These are phyloP conservation scores for Exophiala mesophila DNA, from an alignment of 2,329 filamentous ascomycete species.

Conservation along the genomic window DNA sequence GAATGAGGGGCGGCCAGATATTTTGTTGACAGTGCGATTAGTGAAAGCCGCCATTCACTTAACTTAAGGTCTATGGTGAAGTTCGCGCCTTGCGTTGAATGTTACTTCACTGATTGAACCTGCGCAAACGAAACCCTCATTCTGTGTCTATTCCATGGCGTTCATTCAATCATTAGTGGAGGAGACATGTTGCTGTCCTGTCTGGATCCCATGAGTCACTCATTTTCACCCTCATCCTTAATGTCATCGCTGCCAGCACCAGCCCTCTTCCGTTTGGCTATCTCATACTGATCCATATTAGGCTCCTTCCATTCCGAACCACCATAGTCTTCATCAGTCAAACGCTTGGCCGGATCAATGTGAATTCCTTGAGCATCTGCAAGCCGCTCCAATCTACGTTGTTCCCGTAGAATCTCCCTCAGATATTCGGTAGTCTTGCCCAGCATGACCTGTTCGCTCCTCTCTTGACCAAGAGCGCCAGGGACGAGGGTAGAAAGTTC, in stretches of 20 bases:
- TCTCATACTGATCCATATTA: constrained; percentile 24
- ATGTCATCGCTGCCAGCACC: neutral
- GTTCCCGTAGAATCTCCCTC: constrained; percentile 54
- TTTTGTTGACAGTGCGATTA: too few relatives aligned
- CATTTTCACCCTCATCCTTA: constrained; percentile 14
- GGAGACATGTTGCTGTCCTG: too few relatives aligned
- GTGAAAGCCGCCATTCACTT: too few relatives aligned
- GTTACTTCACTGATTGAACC: too few relatives aligned
- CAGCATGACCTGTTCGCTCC: constrained; percentile 81
- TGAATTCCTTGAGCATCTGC: constrained; percentile 19
- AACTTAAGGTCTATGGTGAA: too few relatives aligned
- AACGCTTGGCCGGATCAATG: constrained; percentile 10
- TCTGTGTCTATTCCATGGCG: too few relatives aligned
- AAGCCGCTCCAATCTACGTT: constrained; percentile 52
- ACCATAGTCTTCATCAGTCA: constrained; percentile 23
- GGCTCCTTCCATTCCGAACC: constrained; percentile 20
- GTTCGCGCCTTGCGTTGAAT: too few relatives aligned
- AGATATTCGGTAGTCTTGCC: constrained; percentile 65
- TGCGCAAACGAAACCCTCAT: too few relatives aligned
- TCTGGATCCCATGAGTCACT: too few relatives aligned
- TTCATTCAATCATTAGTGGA: too few relatives aligned
- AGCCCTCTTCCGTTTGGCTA: constrained; percentile 21
- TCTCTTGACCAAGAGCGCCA: constrained; percentile 73
- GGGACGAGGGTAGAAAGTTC: constrained; percentile 74
- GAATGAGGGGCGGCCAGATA: too few relatives aligned